Evolutionary conservation across 2,329 filamentous ascomycete genomes (phyloP).

Genomic region (Talaromyces sp.): DNA sequence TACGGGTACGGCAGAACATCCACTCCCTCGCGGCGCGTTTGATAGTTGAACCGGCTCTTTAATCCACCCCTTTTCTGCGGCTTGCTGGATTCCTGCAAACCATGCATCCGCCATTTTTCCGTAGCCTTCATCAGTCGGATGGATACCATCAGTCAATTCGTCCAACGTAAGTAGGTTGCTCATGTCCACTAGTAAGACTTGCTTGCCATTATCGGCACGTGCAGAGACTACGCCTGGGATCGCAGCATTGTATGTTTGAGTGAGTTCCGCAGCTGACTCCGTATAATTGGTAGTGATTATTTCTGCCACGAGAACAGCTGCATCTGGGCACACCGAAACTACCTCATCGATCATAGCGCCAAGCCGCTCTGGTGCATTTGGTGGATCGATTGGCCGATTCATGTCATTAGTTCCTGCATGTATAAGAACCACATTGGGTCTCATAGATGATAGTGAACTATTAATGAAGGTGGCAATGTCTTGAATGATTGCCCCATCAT

Average conservation of each 20-base stretch:
- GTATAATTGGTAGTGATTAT: slow-evolving; percentile 22
- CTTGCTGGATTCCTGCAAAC: slow-evolving; percentile 13
- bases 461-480: slow-evolving; percentile 20
- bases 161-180: slow-evolving; percentile 9
- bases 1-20: background rate
- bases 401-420: slow-evolving; percentile 33
- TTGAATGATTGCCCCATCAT: slow-evolving; percentile 21
- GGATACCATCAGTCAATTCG: slow-evolving; percentile 22
- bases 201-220: slow-evolving; percentile 17
- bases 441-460: slow-evolving; percentile 9
- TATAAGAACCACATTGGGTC: slow-evolving; percentile 28
- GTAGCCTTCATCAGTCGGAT: slow-evolving; percentile 25
- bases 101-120: slow-evolving; percentile 25
- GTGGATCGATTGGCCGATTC: slow-evolving; percentile 14
- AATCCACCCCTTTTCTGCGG: slow-evolving; percentile 12
- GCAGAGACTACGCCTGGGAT: slow-evolving; percentile 19
- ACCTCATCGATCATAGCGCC: slow-evolving; percentile 28
- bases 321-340: slow-evolving; percentile 22
- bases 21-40: background rate
- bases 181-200: slow-evolving; percentile 24
- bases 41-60: slow-evolving; percentile 8
- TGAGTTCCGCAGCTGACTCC: slow-evolving; percentile 12
- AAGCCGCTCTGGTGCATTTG: slow-evolving; percentile 29
- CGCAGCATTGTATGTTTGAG: slow-evolving; percentile 20
- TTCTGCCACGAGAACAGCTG: slow-evolving; percentile 33